Percentiles rank a stretch among this genome's conserved stretches.
phyloP scores from a whole-genome alignment of 164 flowering plant species.

The Piper betle region DNA sequence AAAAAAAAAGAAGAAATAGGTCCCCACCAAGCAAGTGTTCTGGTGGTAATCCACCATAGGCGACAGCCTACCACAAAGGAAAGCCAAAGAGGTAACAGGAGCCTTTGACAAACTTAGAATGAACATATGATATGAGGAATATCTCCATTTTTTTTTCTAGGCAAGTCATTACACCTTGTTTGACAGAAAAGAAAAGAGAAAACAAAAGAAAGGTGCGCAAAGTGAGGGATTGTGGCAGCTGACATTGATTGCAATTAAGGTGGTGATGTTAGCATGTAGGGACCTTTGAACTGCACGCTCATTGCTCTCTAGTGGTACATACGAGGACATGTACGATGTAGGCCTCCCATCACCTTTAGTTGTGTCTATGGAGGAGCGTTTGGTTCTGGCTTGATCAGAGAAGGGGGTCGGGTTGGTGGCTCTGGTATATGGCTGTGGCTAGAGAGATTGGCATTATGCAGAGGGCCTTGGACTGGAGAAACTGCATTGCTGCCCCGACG shows the following conservation, averaged over 20 bases:
- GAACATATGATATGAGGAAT: slow-evolving; percentile 12
- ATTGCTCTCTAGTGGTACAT: slow-evolving; percentile 5
- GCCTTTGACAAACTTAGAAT: slow-evolving; percentile 34
- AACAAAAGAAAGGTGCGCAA: slow-evolving; percentile 2
- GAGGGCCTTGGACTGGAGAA: slow-evolving; percentile 71
- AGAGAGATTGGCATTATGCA: slow-evolving; percentile 80
- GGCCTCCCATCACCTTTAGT: neutral
- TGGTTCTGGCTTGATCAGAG: slow-evolving; percentile 45
- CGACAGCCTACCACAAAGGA: slow-evolving; percentile 24
- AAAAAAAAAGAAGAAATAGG: slow-evolving; percentile 2
- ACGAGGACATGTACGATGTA: slow-evolving; percentile 2
- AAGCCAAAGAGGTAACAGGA: slow-evolving; percentile 17
- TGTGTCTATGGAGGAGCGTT: slow-evolving; percentile 25
- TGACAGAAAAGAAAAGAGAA: slow-evolving; percentile 29
- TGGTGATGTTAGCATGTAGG: slow-evolving; percentile 8
- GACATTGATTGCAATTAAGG: slow-evolving; percentile 53
- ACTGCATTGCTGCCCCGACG: slow-evolving; percentile 76
- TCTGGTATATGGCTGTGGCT: slow-evolving; percentile 49
- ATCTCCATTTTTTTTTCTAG: slow-evolving; percentile 14
- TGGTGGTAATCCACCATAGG: slow-evolving; percentile 34
- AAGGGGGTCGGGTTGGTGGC: slow-evolving; percentile 31
- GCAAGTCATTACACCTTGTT: slow-evolving; percentile 33
- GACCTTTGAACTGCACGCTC: neutral
- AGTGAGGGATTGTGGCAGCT: slow-evolving; percentile 33
- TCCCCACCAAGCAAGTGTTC: slow-evolving; percentile 40